Percentiles rank a stretch among this genome's conserved stretches.
phyloP scores from a whole-genome alignment of 2,329 filamentous ascomycete species.

The Pseudocercospora fijiensis region DNA sequence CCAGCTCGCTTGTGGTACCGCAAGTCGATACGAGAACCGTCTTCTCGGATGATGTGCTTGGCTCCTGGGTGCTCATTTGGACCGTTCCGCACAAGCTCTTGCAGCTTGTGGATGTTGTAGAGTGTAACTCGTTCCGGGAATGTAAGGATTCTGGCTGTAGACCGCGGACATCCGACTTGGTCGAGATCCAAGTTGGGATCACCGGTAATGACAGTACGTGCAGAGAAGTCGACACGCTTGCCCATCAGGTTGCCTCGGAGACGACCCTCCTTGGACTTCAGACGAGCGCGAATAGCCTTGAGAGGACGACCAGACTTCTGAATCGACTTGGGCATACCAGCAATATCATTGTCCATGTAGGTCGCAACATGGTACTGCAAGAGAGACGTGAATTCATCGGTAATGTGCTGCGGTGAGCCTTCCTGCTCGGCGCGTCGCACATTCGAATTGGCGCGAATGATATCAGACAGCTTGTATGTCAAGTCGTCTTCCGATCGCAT shows the following conservation, averaged over 20 bases:
- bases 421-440: conserved; percentile 88
- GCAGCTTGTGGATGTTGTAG: conserved; percentile 94
- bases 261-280: conserved; percentile 99
- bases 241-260: conserved; percentile 99
- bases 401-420: conserved; percentile 87
- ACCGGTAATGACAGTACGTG: conserved; percentile 98
- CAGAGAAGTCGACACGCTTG: conserved; percentile 98
- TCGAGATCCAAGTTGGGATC: conserved; percentile 95
- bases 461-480: conserved; percentile 98
- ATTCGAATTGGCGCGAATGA: conserved; percentile 95
- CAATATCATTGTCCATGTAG: conserved; percentile 99
- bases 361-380: conserved; percentile 98
- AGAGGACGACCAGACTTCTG: conserved; percentile 97
- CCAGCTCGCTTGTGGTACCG: conserved; percentile 87
- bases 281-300: conserved; percentile 91
- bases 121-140: conserved; percentile 97
- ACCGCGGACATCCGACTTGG: conserved; percentile 93
- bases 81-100: conserved; percentile 85
- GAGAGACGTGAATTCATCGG: conserved; percentile 84
- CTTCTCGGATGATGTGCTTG: conserved; percentile 91
- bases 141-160: conserved; percentile 87
- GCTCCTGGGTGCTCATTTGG: conserved; percentile 94
- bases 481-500: conserved; percentile 97
- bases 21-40: conserved; percentile 91
- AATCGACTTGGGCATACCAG: conserved; percentile 86